phyloP scores from a whole-genome alignment of 352 stramenopile genomes.

The Pythium folliculosum region DNA sequence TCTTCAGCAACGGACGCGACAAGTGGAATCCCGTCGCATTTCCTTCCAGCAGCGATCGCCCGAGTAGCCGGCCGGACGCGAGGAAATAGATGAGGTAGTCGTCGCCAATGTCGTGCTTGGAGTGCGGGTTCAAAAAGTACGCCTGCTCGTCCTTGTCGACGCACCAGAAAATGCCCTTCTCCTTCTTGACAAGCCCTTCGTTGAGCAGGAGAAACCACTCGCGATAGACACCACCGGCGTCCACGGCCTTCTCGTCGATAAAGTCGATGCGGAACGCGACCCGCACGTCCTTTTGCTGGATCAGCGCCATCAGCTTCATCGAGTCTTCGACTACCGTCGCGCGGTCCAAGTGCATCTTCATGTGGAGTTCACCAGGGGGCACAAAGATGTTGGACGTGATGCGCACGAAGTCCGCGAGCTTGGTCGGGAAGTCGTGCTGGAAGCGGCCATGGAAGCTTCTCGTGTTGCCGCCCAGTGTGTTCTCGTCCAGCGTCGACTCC shows the following conservation, averaged over 20 bases:
- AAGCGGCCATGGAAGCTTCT: constrained; percentile 7
- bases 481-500: constrained; percentile 16
- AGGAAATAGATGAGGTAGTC: constrained; percentile 40
- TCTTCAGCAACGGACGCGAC: constrained; percentile 92
- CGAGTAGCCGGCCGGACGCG: constrained; percentile 31
- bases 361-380: constrained; percentile 25
- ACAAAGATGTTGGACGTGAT: constrained; percentile 26
- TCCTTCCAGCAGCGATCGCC: constrained; percentile 54
- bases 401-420: constrained; percentile 41
- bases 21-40: constrained; percentile 90
- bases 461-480: constrained; percentile 40
- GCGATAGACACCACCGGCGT: constrained; percentile 63
- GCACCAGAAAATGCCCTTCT: constrained; percentile 32
- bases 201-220: constrained; percentile 67
- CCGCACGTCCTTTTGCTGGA: constrained; percentile 30
- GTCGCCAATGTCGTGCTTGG: constrained; percentile 25
- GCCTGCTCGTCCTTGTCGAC: constrained; percentile 36
- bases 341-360: constrained; percentile 32
- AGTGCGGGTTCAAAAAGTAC: constrained; percentile 41
- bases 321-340: constrained; percentile 37
- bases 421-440: constrained; percentile 35
- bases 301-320: constrained; percentile 33
- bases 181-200: constrained; percentile 33
- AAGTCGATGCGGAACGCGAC: constrained; percentile 57
- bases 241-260: constrained; percentile 51